phyloP scores from a whole-genome alignment of 2,329 filamentous ascomycete genomes.

The Rhexocercosporidium sp. region DNA sequence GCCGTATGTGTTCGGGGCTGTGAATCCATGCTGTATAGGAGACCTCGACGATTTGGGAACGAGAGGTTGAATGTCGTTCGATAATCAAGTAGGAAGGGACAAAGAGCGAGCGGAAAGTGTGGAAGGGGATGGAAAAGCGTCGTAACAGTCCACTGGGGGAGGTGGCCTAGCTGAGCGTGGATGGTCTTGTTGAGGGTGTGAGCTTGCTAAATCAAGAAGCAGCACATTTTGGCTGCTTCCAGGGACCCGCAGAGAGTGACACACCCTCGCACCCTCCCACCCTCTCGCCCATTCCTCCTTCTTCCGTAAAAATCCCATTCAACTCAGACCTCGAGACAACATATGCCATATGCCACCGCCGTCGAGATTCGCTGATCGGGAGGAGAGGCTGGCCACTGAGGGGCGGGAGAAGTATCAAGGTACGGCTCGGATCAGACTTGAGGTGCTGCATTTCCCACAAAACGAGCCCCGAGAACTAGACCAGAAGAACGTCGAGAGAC shows the following conservation, averaged over 20 bases:
- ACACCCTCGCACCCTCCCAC: background rate
- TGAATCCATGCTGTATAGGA: background rate
- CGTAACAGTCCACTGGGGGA: background rate
- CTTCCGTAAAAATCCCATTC: background rate
- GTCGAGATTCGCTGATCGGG: background rate
- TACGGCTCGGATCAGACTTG: constrained; percentile 1
- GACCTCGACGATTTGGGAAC: background rate
- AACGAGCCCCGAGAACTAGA: background rate
- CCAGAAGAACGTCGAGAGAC: background rate
- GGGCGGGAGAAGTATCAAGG: constrained; percentile 3
- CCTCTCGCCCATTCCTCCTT: background rate
- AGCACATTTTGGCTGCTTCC: background rate
- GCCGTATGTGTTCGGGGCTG: background rate
- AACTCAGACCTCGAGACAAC: background rate
- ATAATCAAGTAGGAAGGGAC: background rate
- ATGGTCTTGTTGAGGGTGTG: background rate
- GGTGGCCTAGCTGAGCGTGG: background rate
- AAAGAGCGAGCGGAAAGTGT: background rate
- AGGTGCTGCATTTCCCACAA: background rate
- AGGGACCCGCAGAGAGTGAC: background rate
- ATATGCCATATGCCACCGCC: background rate
- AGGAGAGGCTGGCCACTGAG: background rate
- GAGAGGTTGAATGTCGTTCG: background rate
- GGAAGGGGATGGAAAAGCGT: background rate
- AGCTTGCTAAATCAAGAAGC: no score